A percentile compares a stretch with the other conserved stretches of the same genome.
Evolutionary conservation across 169 alveolate genomes (phyloP).

Genomic region (Toxoplasma gondii): DNA sequence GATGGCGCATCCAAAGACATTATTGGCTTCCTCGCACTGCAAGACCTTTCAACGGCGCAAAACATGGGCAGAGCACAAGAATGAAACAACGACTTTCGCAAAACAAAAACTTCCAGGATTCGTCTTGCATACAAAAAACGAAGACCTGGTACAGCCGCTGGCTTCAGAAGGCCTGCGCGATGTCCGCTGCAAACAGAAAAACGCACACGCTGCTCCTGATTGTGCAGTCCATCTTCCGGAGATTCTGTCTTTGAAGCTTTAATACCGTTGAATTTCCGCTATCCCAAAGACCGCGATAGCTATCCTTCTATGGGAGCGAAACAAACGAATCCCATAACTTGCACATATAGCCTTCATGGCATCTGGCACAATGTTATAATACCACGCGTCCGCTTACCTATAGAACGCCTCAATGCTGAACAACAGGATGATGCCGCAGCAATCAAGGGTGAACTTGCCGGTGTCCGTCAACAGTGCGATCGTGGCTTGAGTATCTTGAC

Average conservation of each 20-base stretch:
- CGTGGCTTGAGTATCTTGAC: neutral
- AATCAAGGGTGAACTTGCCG: neutral
- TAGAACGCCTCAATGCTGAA: slow-evolving; percentile 34
- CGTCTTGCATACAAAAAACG: slow-evolving; percentile 28
- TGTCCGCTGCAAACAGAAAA: slow-evolving; percentile 5
- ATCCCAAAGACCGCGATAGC: neutral
- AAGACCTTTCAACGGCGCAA: neutral
- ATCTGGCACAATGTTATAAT: neutral
- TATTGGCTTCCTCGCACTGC: neutral
- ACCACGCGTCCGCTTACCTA: neutral
- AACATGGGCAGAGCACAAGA: neutral
- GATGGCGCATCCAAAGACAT: neutral
- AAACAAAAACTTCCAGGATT: slow-evolving; percentile 8
- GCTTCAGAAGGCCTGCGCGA: slow-evolving; percentile 9
- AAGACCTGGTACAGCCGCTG: neutral
- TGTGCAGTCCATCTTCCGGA: too few species aligned
- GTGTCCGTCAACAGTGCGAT: neutral
- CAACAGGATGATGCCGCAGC: slow-evolving; percentile 7
- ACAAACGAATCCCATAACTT: neutral
- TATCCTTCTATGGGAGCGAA: neutral
- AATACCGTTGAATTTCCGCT: neutral
- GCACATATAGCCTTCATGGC: neutral
- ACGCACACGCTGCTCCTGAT: neutral
- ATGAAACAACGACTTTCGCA: slow-evolving; percentile 4
- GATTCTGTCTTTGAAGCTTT: neutral